Evolutionary conservation across 2,329 filamentous ascomycete genomes (phyloP).

Genomic region (Stemphylium beticola): DNA sequence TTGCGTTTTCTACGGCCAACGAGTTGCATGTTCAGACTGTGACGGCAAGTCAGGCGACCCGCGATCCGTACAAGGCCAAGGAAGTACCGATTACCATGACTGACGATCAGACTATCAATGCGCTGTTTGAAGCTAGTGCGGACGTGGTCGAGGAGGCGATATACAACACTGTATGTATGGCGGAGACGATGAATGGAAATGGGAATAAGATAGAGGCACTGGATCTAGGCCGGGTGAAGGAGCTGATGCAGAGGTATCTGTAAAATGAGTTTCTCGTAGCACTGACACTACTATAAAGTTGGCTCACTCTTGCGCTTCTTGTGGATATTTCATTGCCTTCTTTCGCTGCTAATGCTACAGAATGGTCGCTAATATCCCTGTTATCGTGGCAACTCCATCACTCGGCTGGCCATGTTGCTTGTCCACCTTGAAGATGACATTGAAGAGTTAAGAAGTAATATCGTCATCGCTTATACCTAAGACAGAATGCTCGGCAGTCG

Average conservation of each 20-base stretch:
- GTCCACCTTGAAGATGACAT: too few relatives aligned
- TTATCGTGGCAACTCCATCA: too few relatives aligned
- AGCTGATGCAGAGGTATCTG: conserved; percentile 46
- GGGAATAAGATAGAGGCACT: conserved; percentile 51
- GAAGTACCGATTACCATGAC: conserved; percentile 58
- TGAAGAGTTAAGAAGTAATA: too few relatives aligned
- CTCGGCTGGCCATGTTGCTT: too few relatives aligned
- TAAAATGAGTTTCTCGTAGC: conserved; percentile 6
- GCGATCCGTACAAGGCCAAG: conserved; percentile 46
- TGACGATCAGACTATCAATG: conserved; percentile 66
- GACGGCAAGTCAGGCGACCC: conserved; percentile 25
- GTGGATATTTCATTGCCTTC: too few relatives aligned
- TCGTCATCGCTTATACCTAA: too few relatives aligned
- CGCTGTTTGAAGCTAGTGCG: conserved; percentile 65
- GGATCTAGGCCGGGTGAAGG: conserved; percentile 44
- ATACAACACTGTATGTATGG: conserved; percentile 68
- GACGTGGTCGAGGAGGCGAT: conserved; percentile 71
- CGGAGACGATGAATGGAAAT: conserved; percentile 64
- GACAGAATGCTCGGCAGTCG: too few relatives aligned
- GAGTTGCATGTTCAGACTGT: conserved; percentile 55
- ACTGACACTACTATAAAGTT: too few relatives aligned
- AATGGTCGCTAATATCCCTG: too few relatives aligned
- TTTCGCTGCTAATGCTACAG: too few relatives aligned
- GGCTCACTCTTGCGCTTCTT: too few relatives aligned
- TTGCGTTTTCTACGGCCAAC: conserved; percentile 70